A percentile compares a stretch with the other conserved stretches of the same genome.
These are phyloP conservation scores for Ilyonectria destructans DNA, from an alignment of 2,329 filamentous ascomycete species.

Conservation along the genomic window DNA sequence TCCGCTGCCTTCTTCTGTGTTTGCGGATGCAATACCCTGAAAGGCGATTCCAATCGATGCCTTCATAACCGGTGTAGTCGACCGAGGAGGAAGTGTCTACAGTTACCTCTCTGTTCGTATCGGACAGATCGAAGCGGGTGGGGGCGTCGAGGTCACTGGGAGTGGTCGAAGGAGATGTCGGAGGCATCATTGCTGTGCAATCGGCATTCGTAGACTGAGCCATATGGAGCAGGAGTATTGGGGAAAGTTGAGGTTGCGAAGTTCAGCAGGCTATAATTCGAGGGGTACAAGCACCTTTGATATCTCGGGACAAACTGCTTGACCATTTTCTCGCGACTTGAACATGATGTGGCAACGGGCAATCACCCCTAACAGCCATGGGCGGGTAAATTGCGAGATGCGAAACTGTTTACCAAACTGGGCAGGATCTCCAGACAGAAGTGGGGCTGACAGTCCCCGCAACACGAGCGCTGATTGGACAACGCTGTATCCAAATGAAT, in stretches of 20 bases:
- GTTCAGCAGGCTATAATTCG: too few species aligned
- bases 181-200: constrained; percentile 2
- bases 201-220: constrained; percentile 2
- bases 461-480: constrained; percentile 1
- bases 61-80: background rate
- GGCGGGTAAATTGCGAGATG: background rate
- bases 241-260: background rate
- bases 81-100: constrained; percentile 2
- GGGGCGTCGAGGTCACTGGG: background rate
- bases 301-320: background rate
- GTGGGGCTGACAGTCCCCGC: background rate
- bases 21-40: background rate
- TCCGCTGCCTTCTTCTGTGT: constrained; percentile 3
- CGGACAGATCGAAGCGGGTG: background rate
- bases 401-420: background rate
- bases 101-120: constrained; percentile 3
- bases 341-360: background rate
- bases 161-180: too few species aligned
- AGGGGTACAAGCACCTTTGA: background rate
- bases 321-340: too few species aligned
- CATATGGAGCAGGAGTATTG: background rate
- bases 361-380: background rate
- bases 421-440: background rate
- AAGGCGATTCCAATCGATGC: constrained; percentile 3
- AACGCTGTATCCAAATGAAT: background rate